Evolutionary conservation across 768 basidiomycete species (phyloP).

Genomic region (Flagelloscypha sp.): DNA sequence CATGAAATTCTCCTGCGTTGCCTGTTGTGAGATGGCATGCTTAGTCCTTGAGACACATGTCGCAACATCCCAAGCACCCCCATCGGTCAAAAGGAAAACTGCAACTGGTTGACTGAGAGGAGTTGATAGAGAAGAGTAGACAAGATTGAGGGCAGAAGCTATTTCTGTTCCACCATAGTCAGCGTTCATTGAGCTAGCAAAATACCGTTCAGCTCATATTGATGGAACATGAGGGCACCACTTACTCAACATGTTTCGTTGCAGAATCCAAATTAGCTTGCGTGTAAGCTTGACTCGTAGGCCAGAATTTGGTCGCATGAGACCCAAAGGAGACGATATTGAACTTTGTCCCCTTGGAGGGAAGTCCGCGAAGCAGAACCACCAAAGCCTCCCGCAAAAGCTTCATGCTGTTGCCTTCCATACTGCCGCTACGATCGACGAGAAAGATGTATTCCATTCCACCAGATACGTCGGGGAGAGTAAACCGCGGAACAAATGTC

Average conservation of each 20-base stretch:
- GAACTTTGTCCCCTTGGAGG: conserved; percentile 32
- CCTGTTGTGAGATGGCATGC: no score
- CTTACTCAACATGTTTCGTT: conserved; percentile 3
- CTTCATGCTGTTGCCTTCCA: conserved; percentile 33
- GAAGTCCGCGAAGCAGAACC: conserved; percentile 43
- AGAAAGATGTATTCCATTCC: conserved; percentile 60
- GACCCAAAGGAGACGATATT: conserved; percentile 51
- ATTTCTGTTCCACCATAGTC: conserved; percentile 48
- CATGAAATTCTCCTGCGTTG: no score
- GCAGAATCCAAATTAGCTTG: conserved; percentile 3
- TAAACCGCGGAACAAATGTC: conserved; percentile 45
- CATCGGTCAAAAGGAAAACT: conserved; percentile 55
- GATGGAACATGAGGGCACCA: no score
- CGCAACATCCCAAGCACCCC: no score
- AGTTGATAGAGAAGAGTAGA: no score
- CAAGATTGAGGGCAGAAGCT: conserved; percentile 27
- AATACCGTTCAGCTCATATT: no score
- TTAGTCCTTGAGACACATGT: no score
- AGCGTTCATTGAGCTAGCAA: no score
- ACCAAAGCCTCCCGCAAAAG: conserved; percentile 39
- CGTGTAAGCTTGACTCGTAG: conserved; percentile 22
- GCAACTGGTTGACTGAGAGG: conserved; percentile 30
- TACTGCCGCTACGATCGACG: conserved; percentile 52
- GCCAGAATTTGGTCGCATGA: conserved; percentile 26
- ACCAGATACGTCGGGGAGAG: conserved; percentile 27